Evolutionary conservation across 768 basidiomycete genomes (phyloP).

Genomic region (Psilocybe cyanescens): DNA sequence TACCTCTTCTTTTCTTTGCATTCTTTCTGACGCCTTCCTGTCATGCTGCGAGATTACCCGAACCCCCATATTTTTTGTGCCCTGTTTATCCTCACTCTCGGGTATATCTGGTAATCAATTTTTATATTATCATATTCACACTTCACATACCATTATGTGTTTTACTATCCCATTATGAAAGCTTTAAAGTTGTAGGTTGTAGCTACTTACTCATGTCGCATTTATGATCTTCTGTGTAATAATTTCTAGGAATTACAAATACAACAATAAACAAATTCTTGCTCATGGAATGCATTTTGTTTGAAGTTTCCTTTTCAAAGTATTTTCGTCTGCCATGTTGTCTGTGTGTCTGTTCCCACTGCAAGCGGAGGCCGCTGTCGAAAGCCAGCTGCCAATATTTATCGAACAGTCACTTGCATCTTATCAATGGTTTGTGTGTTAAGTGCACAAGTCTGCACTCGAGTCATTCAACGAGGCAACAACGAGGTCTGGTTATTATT

Average conservation of each 20-base stretch:
- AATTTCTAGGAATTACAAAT: neutral
- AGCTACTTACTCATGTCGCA: neutral
- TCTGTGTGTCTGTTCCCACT: neutral
- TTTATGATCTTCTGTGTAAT: neutral
- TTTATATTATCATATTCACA: neutral
- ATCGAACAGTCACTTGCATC: neutral
- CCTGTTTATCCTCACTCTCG: neutral
- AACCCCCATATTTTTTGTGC: neutral
- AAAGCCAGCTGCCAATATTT: neutral
- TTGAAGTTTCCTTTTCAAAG: neutral
- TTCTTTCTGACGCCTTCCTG: neutral
- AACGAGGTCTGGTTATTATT: too few relatives aligned
- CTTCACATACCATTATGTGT: neutral
- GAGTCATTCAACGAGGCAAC: too few relatives aligned
- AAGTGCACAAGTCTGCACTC: neutral
- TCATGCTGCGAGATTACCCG: neutral
- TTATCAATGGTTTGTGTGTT: neutral
- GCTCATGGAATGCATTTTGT: constrained; percentile 2
- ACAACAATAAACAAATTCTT: constrained; percentile 6
- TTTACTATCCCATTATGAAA: neutral
- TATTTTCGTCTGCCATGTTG: neutral
- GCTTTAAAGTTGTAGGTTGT: neutral
- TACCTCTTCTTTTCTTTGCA: neutral
- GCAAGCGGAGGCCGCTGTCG: neutral
- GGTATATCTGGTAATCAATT: neutral